Evolutionary conservation across 176 grass and related monocot species (phyloP).

Genomic region (Carex kokanica): DNA sequence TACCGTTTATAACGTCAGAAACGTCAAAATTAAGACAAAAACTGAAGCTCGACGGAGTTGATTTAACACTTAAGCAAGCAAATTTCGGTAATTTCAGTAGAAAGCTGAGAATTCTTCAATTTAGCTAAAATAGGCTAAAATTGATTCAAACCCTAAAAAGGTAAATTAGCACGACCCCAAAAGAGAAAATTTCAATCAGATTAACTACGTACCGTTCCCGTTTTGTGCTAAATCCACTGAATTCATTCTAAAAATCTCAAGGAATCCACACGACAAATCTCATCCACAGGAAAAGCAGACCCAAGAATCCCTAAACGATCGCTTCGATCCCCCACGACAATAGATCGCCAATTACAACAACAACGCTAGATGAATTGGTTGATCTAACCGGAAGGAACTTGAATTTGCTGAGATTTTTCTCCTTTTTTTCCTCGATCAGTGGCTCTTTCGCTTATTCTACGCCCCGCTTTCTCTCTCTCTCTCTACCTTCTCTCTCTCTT

Average conservation of each 20-base stretch:
- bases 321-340: not conserved
- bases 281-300: slow-evolving; percentile 22
- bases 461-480: slow-evolving; percentile 3
- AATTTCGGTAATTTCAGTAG: slow-evolving; percentile 11
- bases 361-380: not conserved
- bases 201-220: not conserved
- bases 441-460: slow-evolving; percentile 7
- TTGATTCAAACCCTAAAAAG: slow-evolving; percentile 19
- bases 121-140: not conserved
- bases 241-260: slow-evolving; percentile 13
- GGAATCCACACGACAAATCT: not conserved
- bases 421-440: slow-evolving; percentile 5
- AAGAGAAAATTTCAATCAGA: not conserved
- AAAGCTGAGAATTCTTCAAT: not conserved
- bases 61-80: not conserved
- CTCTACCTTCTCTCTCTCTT: not conserved
- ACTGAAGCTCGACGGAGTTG: not conserved
- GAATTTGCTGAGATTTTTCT: not conserved
- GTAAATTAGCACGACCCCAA: not conserved
- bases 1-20: slow-evolving; percentile 6
- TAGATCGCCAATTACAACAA: slow-evolving; percentile 7
- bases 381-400: not conserved
- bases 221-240: slow-evolving; percentile 8
- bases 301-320: slow-evolving; percentile 1
- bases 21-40: not conserved